Evolutionary conservation across 78 protist genomes (phyloP).

Genomic region (Dictyostelium intermedium): DNA sequence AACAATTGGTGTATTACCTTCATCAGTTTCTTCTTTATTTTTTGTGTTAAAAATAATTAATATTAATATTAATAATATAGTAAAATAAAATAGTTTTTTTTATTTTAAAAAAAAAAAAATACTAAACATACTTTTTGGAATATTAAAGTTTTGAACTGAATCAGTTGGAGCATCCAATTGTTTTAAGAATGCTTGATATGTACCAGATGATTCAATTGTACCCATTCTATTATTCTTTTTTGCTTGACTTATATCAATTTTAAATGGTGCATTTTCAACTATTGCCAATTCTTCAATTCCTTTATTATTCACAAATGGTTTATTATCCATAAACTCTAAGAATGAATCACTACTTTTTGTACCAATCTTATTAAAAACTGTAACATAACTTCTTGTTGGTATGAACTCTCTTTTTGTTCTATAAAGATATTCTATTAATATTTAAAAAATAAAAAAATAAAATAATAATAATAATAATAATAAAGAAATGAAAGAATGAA

Average conservation of each 20-base stretch:
- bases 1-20: background rate
- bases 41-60: background rate
- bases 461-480: background rate
- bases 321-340: slow-evolving; percentile 51
- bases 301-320: slow-evolving; percentile 46
- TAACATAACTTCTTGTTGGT: slow-evolving; percentile 67
- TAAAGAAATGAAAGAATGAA: too few relatives aligned
- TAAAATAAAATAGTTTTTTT: background rate
- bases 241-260: background rate
- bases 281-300: slow-evolving; percentile 45
- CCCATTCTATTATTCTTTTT: background rate
- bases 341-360: slow-evolving; percentile 34
- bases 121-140: background rate
- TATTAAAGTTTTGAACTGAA: slow-evolving; percentile 3
- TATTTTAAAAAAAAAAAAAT: background rate
- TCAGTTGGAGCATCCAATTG: slow-evolving; percentile 46
- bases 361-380: background rate
- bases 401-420: slow-evolving; percentile 3
- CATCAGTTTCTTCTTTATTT: background rate
- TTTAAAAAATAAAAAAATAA: background rate
- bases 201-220: slow-evolving; percentile 38
- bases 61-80: background rate
- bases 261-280: slow-evolving; percentile 25
- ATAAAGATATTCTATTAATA: background rate
- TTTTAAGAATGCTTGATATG: slow-evolving; percentile 28